A percentile compares a stretch with the other conserved stretches of the same genome.
Evolutionary conservation across 257 asterid species (phyloP).

Genomic region (Penstemon newberryi): DNA sequence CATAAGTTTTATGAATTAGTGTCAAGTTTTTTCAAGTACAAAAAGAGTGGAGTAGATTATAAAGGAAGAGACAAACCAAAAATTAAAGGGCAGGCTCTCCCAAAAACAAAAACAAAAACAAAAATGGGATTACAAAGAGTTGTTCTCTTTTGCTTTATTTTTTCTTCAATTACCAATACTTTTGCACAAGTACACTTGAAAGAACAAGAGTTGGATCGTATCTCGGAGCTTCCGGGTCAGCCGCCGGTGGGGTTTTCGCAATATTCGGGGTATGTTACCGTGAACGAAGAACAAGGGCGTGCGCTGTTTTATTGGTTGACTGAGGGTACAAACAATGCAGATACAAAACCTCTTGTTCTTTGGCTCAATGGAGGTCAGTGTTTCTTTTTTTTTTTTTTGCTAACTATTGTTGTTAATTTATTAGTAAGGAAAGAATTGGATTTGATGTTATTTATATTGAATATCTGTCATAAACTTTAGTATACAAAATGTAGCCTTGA

Average conservation of each 20-base stretch:
- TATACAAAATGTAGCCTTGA: no score
- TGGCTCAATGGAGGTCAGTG: conserved; percentile 90
- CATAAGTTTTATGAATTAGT: neutral
- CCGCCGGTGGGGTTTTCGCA: conserved; percentile 70
- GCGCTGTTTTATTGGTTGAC: conserved; percentile 87
- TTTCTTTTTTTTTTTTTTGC: neutral
- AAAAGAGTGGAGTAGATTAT: neutral
- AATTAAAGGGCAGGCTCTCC: neutral
- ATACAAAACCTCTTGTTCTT: conserved; percentile 63
- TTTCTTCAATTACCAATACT: conserved; percentile 15
- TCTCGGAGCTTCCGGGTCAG: conserved; percentile 72
- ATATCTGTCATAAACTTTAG: no score
- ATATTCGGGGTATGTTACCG: conserved; percentile 77
- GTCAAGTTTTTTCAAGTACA: neutral
- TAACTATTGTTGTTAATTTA: neutral
- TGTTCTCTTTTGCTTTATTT: conserved; percentile 16
- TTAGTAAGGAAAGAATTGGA: neutral
- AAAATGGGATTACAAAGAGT: conserved; percentile 28
- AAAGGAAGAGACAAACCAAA: no score
- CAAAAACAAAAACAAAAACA: neutral
- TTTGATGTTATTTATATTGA: no score
- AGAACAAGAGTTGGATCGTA: conserved; percentile 56
- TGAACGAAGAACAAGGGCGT: conserved; percentile 56
- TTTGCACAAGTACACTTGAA: conserved; percentile 1
- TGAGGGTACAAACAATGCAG: conserved; percentile 48